Conservation (phyloP, 176 grass and related monocot genomes). For the Phyllostachys edulis region DNA sequence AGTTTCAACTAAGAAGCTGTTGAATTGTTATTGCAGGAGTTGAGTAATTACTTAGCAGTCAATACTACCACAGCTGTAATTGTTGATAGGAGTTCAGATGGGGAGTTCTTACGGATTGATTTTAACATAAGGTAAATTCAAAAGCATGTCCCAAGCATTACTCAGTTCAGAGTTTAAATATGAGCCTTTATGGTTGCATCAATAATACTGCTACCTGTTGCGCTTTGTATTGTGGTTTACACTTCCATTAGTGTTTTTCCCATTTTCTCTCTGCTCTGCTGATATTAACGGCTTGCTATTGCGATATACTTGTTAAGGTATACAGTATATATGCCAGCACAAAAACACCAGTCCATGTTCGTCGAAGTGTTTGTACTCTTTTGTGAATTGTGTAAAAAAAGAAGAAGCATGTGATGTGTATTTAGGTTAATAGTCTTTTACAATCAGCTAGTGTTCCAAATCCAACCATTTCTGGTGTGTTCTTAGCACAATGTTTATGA, state of each 20-base stretch:
- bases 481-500: neutral
- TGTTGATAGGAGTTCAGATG: constrained; percentile 95
- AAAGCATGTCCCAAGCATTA: neutral
- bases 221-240: neutral
- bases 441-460: neutral
- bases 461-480: neutral
- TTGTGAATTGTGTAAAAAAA: constrained; percentile 7
- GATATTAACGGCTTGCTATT: constrained; percentile 12
- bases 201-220: neutral
- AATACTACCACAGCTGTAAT: constrained; percentile 84
- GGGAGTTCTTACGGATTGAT: constrained; percentile 90
- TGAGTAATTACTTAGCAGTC: constrained; percentile 83
- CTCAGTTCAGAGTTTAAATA: neutral
- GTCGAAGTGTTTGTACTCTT: neutral
- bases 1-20: constrained; percentile 18
- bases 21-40: constrained; percentile 68
- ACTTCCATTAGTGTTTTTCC: neutral
- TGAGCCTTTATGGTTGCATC: constrained; percentile 8
- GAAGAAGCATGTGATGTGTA: neutral
- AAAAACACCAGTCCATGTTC: neutral
- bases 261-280: neutral
- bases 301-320: neutral
- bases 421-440: neutral
- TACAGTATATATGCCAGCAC: neutral
- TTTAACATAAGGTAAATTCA: constrained; percentile 85